Percentiles rank a stretch among this genome's conserved stretches.
Evolutionary conservation across 2,329 filamentous ascomycete species (phyloP).

Genomic region (Waltergamsia citrina): DNA sequence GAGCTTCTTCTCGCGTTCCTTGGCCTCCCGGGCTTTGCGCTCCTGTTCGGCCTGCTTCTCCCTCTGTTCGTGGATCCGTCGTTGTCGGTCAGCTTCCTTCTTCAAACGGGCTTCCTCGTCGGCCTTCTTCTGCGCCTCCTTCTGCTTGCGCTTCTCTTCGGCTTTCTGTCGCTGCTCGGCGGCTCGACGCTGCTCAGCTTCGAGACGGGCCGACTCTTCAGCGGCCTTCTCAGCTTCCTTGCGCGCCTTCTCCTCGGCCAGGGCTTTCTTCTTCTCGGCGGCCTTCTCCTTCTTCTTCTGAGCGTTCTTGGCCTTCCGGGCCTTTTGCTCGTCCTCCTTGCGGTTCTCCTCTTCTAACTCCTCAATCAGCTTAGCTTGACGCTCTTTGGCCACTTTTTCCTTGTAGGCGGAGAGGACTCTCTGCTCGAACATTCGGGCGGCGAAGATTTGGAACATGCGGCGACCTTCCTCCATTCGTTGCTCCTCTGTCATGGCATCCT

Average conservation of each 20-base stretch:
- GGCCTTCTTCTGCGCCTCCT: constrained; percentile 80
- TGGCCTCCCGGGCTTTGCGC: constrained; percentile 57
- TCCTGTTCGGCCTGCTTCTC: constrained; percentile 80
- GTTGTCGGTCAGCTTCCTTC: constrained; percentile 78
- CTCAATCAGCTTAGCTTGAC: constrained; percentile 81
- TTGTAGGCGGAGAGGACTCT: constrained; percentile 93
- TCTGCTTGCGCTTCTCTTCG: constrained; percentile 87
- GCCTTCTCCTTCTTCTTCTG: constrained; percentile 95
- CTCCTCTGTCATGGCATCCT: constrained; percentile 97
- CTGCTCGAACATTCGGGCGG: constrained; percentile 98
- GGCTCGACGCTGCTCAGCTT: constrained; percentile 65
- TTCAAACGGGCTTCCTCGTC: constrained; percentile 80
- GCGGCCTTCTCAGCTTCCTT: constrained; percentile 84
- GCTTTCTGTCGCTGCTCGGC: constrained; percentile 75
- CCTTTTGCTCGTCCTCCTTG: constrained; percentile 69
- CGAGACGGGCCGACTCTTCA: constrained; percentile 69
- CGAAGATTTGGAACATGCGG: constrained; percentile 99
- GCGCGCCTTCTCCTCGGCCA: constrained; percentile 83
- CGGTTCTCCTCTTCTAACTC: constrained; percentile 81
- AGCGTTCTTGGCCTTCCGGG: constrained; percentile 88
- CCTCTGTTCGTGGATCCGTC: constrained; percentile 71
- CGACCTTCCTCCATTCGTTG: constrained; percentile 98
- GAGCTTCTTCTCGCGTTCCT: constrained; percentile 69
- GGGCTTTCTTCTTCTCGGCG: constrained; percentile 74
- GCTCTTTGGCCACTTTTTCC: constrained; percentile 90